Conservation (phyloP, 148 eudicot genomes). For the Limonium bicolor region DNA sequence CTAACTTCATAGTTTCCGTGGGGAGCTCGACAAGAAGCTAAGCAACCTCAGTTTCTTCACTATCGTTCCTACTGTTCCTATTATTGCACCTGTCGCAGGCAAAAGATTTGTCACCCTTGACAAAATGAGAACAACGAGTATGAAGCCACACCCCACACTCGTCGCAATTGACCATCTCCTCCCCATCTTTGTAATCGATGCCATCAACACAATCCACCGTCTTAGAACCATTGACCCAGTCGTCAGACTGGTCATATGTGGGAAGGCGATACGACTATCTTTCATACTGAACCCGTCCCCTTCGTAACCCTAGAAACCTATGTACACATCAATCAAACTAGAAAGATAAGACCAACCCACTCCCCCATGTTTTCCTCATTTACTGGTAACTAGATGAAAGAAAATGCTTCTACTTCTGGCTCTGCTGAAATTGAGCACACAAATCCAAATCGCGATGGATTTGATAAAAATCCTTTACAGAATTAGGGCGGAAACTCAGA, state of each 20-base stretch:
- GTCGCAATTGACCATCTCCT: constrained; percentile 92
- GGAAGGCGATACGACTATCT: constrained; percentile 60
- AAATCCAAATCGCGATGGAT: too few relatives aligned
- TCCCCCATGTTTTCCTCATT: too few relatives aligned
- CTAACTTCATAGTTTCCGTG: constrained; percentile 51
- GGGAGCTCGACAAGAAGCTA: constrained; percentile 79
- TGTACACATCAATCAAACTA: too few relatives aligned
- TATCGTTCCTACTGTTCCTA: constrained; percentile 31
- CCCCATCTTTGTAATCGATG: constrained; percentile 86
- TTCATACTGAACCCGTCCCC: too few relatives aligned
- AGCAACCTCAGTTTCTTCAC: constrained; percentile 85
- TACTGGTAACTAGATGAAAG: too few relatives aligned
- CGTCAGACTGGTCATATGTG: constrained; percentile 52
- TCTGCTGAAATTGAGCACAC: too few relatives aligned
- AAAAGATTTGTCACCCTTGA: constrained; percentile 61
- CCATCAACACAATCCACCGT: constrained; percentile 93
- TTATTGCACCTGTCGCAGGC: constrained; percentile 82
- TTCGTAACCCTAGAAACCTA: too few relatives aligned
- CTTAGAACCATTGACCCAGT: constrained; percentile 92
- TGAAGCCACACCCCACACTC: constrained; percentile 98
- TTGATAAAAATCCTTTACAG: too few relatives aligned
- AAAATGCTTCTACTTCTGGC: too few relatives aligned
- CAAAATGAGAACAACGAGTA: constrained; percentile 73
- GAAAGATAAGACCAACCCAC: too few relatives aligned
- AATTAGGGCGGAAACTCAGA: too few relatives aligned